Evolutionary conservation across 495 filamentous ascomycete species (phyloP).

Genomic region (Neurospora sp.): DNA sequence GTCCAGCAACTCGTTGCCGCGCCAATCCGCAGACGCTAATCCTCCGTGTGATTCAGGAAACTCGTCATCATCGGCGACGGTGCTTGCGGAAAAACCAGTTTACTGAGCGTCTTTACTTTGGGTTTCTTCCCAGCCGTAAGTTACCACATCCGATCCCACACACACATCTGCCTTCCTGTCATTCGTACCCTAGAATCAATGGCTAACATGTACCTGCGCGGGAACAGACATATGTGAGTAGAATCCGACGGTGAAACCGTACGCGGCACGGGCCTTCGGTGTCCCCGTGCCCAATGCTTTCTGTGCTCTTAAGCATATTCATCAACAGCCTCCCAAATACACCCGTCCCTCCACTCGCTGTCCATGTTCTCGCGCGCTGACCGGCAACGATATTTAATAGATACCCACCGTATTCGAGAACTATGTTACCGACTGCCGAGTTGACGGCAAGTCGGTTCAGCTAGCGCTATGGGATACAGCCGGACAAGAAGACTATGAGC

Average conservation of each 20-base stretch:
- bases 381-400: constrained; percentile 33
- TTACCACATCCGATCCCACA: constrained; percentile 9
- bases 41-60: constrained; percentile 53
- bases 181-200: background rate
- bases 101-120: constrained; percentile 95
- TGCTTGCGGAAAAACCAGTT: constrained; percentile 95
- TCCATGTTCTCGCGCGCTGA: background rate
- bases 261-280: background rate
- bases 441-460: constrained; percentile 96
- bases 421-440: constrained; percentile 97
- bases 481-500: constrained; percentile 98
- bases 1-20: background rate
- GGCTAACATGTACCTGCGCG: constrained; percentile 8
- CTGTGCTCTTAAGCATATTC: background rate
- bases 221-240: constrained; percentile 61
- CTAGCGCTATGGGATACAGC: constrained; percentile 98
- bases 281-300: background rate
- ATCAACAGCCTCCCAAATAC: background rate
- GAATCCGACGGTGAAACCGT: background rate
- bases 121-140: constrained; percentile 97
- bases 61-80: constrained; percentile 98
- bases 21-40: background rate
- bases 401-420: constrained; percentile 99
- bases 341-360: background rate
- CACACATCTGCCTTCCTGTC: background rate